Base-by-base conservation (phyloP, 1,139 yeast species). In the Martiniozyma asiatica region DNA sequence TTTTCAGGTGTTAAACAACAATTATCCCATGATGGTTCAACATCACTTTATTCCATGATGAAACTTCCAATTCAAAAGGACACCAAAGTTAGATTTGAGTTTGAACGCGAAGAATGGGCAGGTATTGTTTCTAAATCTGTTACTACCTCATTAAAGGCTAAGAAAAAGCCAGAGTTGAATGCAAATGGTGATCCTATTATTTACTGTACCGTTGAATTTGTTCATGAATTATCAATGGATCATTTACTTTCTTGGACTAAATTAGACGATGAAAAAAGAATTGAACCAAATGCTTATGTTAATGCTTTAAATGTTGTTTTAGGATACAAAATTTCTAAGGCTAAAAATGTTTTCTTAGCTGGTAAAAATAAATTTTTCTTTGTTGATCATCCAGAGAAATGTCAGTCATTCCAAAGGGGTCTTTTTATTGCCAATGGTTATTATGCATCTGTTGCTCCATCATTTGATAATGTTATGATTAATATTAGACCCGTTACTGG, bases 361-460 rank as follows among this genome's bases (percentile, higher is more conserved):
- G 48, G 44, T 18, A 52, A 50, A 21, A 50, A 45, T 29, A 46
- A 42, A 16, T 40, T 43, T 20, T 50, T 51, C 31, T 52, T 55
- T 29, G 50, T 50, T 23, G 44, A 42, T 19, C 32, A 37, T 9
- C 46, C 47, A 3, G 40, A 38, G 14, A 35, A 36, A 18, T 42
- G 44, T 18, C 44, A 42, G 23, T 29, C 44, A 7, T 41, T 42
- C 28, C 46, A 41, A 35, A 40, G 26, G 22, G 47, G 45, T 19
- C 26, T 42, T 14, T 40, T 24, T 13, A 35, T 43, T 30, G 42
- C 43, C 4, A 39, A 33, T 19, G 45, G 45, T 29, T 42, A 40
- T 22, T 39, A 23, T 34, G 42, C 47, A 2, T 43, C 46, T 12
- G 41, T 44, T 22, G 17, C 35, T 19, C 44, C 45, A 17, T 37